Percentiles rank a stretch among this genome's conserved stretches.
Conservation (phyloP, 169 alveolate genomes). For the Cryptosporidium parvum region DNA sequence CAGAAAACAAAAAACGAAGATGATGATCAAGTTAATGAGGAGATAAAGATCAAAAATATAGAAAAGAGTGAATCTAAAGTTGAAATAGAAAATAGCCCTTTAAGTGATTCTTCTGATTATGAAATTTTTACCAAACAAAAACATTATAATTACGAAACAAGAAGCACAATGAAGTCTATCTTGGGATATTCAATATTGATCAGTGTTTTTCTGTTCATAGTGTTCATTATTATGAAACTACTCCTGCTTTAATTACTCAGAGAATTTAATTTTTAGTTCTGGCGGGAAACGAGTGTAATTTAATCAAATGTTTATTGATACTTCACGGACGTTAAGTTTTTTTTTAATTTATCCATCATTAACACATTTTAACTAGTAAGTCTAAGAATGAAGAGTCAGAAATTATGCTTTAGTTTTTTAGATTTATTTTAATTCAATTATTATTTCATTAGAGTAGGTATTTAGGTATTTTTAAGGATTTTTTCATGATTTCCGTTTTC, state of each 20-base stretch:
- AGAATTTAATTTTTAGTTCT: not conserved
- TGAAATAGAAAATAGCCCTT: not conserved
- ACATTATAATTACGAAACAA: constrained; percentile 38
- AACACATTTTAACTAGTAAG: too few species aligned
- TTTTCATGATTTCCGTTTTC: too few species aligned
- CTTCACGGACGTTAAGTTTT: not conserved
- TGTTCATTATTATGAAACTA: constrained; percentile 29
- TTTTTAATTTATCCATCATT: not conserved
- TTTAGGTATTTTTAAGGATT: not conserved
- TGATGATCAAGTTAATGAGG: not conserved
- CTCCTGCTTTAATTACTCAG: constrained; percentile 21
- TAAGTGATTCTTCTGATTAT: constrained; percentile 27
- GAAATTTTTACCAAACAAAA: constrained; percentile 4
- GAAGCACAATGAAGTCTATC: constrained; percentile 39
- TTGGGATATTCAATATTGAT: constrained; percentile 38
- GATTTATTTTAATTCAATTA: too few species aligned
- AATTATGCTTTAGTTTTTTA: too few species aligned
- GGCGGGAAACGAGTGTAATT: not conserved
- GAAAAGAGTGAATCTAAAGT: not conserved
- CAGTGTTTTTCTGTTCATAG: not conserved
- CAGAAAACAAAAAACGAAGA: not conserved
- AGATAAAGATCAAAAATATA: not conserved
- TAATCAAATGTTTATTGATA: not conserved
- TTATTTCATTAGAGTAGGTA: not conserved
- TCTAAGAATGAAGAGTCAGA: too few species aligned